Base-by-base conservation (phyloP, 495 filamentous ascomycete genomes). In the Staphylotrichum longicolle region DNA sequence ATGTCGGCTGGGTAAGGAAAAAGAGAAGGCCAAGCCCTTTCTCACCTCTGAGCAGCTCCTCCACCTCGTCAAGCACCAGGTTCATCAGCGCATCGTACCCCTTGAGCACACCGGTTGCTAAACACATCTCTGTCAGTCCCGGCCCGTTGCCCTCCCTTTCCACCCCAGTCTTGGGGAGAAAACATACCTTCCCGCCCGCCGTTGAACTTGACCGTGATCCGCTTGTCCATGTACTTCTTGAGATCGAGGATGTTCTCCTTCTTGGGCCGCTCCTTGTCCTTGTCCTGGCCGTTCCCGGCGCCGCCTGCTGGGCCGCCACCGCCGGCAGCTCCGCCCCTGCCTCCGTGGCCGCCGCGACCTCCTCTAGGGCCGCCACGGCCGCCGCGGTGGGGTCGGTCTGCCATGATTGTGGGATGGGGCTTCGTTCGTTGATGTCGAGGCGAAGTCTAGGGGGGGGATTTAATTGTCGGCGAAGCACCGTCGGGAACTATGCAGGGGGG, bases 61-160 rank as follows among this genome's bases (percentile, higher is more conserved):
- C 86, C 27, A 94, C 93, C 56, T 98, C 90, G 68, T 98, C 95
- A 54, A 98, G 80, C 27, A 98, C 94, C 57, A 98, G 78, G 73
- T 98, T 98, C 93, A 98, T 97, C 41, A 98, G 80, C 66, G 93
- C 92, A 68, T 98, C 94, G 67, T 91, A 96, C 51, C 94, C 94
- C 71, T 98, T 98, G 9, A 98, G 82, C 5, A 83, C 88, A 51
- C 94, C 94, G 10, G 83, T 86, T 9, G 96, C 94, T 97, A 61
- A 37, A 11, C 35, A 39, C 6, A 7, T 14, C 3, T 3, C 6
- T n/a, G 61, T 54, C 53, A 57, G 51, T 35, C 15, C 8, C 5
- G 14, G 14, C 33, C 10, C 14, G 27, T n/a, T 39, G 8, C 32
- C 30, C 2, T 41, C 6, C 20, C 30, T 6, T 10, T 0, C 30